Evolutionary conservation across 768 basidiomycete genomes (phyloP).

Genomic region (Naganishia vaughanmartiniae): DNA sequence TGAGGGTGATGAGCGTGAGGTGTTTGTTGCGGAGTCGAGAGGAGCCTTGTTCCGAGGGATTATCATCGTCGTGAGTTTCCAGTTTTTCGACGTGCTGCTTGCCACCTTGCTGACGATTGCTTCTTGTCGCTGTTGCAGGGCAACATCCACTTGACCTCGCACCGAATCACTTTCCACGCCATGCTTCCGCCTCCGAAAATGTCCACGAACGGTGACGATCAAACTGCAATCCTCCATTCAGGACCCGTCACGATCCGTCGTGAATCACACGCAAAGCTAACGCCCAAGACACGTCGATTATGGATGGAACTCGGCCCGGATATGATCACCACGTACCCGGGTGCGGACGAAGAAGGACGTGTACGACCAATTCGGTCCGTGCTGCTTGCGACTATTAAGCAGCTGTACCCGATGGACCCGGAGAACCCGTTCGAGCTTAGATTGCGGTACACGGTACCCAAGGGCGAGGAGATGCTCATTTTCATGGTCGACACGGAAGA

Average conservation of each 20-base stretch:
- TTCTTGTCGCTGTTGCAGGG: slow-evolving; percentile 41
- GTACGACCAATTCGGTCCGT: slow-evolving; percentile 61
- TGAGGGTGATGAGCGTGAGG: slow-evolving; percentile 57
- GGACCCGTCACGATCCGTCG: slow-evolving; percentile 59
- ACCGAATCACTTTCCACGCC: slow-evolving; percentile 66
- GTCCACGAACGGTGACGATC: slow-evolving; percentile 33
- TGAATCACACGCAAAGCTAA: slow-evolving; percentile 46
- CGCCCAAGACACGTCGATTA: slow-evolving; percentile 57
- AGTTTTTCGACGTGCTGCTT: slow-evolving; percentile 32
- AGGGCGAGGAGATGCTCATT: slow-evolving; percentile 45
- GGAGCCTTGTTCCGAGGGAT: slow-evolving; percentile 59
- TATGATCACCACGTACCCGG: slow-evolving; percentile 62
- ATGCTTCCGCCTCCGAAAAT: slow-evolving; percentile 56
- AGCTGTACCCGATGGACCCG: slow-evolving; percentile 56
- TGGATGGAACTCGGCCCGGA: slow-evolving; percentile 66
- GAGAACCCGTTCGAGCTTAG: slow-evolving; percentile 56
- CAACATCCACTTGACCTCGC: slow-evolving; percentile 65
- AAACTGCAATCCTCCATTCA: slow-evolving; percentile 55
- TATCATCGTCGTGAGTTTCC: slow-evolving; percentile 54
- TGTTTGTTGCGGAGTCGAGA: slow-evolving; percentile 59
- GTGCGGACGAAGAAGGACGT: slow-evolving; percentile 60
- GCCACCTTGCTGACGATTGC: background rate
- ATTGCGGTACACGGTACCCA: slow-evolving; percentile 51
- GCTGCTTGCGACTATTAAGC: slow-evolving; percentile 56
- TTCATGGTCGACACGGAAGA: slow-evolving; percentile 63